Base-by-base conservation (phyloP, 2,329 filamentous ascomycete species). In the Paecilomyces sp. region DNA sequence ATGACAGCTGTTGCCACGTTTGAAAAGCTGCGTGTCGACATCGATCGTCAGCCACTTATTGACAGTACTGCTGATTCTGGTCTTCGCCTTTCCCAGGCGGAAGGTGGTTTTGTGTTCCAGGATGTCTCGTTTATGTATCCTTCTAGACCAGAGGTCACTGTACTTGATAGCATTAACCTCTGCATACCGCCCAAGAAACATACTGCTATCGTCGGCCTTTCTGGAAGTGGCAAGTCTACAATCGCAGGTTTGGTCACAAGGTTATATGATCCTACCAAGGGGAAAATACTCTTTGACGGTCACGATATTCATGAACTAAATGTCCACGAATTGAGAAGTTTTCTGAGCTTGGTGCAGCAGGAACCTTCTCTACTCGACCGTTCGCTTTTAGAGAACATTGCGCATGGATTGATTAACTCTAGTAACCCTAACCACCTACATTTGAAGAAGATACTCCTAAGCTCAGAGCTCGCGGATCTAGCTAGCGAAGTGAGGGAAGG, bases 281-380 rank as follows among this genome's bases (percentile, higher is more conserved):
- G 91, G 18, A 75, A 81, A n/a, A 84, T 95, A 1, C 82, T 85
- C 63, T 78, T 96, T 3, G 92, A 96, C 68, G 91, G 88, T 7
- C 84, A 86, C 58, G 86, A 93, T 69, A 85, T 94, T 58, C 83
- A 83, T 66, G 85, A 80, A 0, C 78, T 96, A 57, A 95, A 96
- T 67, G 81, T 95, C 30, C 83, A 84, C 55, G 94, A 90, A 89
- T 78, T 95, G 59, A 85, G 91, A 60, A 88, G 91, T 68, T 89
- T 94, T n/a, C 90, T 96, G 67, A 85, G 90, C 0, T 81, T 96
- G 3, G 92, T 96, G 58, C 89, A 88, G 59, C 92, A 96, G 70
- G 92, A 97, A 68, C 91, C 92, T 0, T 87, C 89, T 0, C 81
- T 96, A 0, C 95, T 96, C 70, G 86, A 86, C 58, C 91, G 88